Evolutionary conservation across 2,329 filamentous ascomycete genomes (phyloP).

Genomic region (Xylariaceae sp.): DNA sequence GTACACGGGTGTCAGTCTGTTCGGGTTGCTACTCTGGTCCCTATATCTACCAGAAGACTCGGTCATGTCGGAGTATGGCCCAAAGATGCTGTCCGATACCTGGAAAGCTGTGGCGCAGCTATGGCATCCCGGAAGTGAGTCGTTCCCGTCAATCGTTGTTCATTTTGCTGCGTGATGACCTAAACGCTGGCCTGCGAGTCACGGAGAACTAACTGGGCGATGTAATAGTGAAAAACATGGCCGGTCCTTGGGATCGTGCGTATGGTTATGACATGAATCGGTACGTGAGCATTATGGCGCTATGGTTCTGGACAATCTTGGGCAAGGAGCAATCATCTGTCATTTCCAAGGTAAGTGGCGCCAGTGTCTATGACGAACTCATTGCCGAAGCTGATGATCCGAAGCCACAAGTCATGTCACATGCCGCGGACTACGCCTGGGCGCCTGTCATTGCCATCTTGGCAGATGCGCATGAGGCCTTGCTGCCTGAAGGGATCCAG

Average conservation of each 20-base stretch:
- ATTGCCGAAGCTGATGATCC: neutral
- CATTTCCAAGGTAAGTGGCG: constrained; percentile 24
- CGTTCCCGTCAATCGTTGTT: neutral
- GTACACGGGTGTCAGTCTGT: constrained; percentile 59
- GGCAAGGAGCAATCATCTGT: constrained; percentile 41
- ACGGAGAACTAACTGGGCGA: constrained; percentile 5
- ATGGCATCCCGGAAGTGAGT: constrained; percentile 45
- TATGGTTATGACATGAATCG: constrained; percentile 63
- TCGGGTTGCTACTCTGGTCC: constrained; percentile 53
- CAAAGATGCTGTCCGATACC: constrained; percentile 46
- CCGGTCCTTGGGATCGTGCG: constrained; percentile 60
- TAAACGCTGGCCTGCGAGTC: too few species aligned
- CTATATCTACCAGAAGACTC: constrained; percentile 54
- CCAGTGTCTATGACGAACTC: too few species aligned
- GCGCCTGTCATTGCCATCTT: constrained; percentile 53
- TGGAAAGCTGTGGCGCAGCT: constrained; percentile 49
- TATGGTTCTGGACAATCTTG: constrained; percentile 55
- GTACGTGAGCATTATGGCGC: constrained; percentile 53
- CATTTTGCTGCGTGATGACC: too few species aligned
- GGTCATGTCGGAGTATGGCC: constrained; percentile 47
- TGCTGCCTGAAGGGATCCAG: constrained; percentile 39
- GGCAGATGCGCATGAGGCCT: constrained; percentile 41
- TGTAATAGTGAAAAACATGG: constrained; percentile 50
- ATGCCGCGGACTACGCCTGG: constrained; percentile 56
- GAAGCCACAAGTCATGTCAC: constrained; percentile 50